phyloP scores from a whole-genome alignment of 306 rosid species.

The Quillaja saponaria region DNA sequence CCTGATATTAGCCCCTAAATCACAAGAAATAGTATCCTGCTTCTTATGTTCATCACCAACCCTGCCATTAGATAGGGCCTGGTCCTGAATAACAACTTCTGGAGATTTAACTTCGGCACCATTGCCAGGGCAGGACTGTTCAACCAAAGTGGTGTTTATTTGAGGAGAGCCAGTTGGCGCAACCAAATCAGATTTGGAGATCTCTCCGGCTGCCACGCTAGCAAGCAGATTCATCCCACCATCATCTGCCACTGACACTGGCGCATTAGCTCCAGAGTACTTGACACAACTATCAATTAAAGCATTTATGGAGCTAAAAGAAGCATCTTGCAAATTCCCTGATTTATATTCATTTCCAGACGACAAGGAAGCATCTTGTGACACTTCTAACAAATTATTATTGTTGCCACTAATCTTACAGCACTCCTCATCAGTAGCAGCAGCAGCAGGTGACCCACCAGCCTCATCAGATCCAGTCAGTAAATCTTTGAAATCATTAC shows the following conservation, averaged over 20 bases:
- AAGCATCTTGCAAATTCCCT: slow-evolving; percentile 60
- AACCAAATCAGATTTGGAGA: slow-evolving; percentile 54
- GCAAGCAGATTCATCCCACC: slow-evolving; percentile 91
- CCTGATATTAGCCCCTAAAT: slow-evolving; percentile 32
- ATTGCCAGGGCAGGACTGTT: slow-evolving; percentile 44
- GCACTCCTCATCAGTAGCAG: slow-evolving; percentile 44
- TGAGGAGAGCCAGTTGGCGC: slow-evolving; percentile 63
- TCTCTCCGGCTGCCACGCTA: slow-evolving; percentile 87
- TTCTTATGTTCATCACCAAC: slow-evolving; percentile 35
- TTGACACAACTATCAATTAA: slow-evolving; percentile 77
- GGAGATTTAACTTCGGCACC: slow-evolving; percentile 45
- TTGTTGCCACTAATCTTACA: slow-evolving; percentile 43
- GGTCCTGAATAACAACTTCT: slow-evolving; percentile 37
- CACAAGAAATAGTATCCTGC: slow-evolving; percentile 24
- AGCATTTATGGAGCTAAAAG: slow-evolving; percentile 74
- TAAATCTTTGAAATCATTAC: slow-evolving; percentile 57
- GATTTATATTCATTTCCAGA: slow-evolving; percentile 48
- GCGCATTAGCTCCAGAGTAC: slow-evolving; percentile 56
- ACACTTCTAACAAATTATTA: slow-evolving; percentile 44
- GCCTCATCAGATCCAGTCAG: slow-evolving; percentile 59
- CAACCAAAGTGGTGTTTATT: slow-evolving; percentile 42
- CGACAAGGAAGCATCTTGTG: slow-evolving; percentile 50
- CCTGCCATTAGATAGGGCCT: slow-evolving; percentile 31
- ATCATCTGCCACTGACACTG: slow-evolving; percentile 59
- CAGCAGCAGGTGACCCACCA: slow-evolving; percentile 44